Evolutionary conservation across 1,284 basidiomycete genomes (phyloP).

Genomic region (Calocybe gambosa): DNA sequence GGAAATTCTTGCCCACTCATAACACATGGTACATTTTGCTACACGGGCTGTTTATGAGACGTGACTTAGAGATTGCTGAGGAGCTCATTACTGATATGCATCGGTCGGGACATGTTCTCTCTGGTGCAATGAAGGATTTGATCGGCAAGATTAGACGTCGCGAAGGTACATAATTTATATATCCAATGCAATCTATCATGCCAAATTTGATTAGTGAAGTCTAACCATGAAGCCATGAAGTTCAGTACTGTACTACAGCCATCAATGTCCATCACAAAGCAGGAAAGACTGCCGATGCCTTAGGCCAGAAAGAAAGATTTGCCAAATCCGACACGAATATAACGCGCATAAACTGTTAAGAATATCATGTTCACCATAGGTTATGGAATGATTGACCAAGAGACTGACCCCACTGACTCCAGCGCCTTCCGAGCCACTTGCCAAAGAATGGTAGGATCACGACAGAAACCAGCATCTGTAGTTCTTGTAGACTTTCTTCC

Average conservation of each 20-base stretch:
- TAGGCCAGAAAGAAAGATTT: conserved; percentile 50
- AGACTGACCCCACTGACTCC: conserved; percentile 78
- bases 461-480: conserved; percentile 74
- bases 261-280: neutral
- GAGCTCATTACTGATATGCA: conserved; percentile 58
- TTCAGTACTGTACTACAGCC: neutral
- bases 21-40: conserved; percentile 77
- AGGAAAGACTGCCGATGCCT: neutral
- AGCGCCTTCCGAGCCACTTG: conserved; percentile 82
- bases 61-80: conserved; percentile 53
- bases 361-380: neutral
- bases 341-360: conserved; percentile 63
- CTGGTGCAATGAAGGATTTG: conserved; percentile 27
- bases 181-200: neutral
- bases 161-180: conserved; percentile 8
- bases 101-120: conserved; percentile 29
- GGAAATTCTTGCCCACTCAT: conserved; percentile 42
- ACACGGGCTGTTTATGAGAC: conserved; percentile 47
- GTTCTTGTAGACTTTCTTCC: conserved; percentile 83
- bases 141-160: conserved; percentile 15
- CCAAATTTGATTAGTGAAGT: neutral
- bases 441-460: conserved; percentile 83
- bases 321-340: conserved; percentile 60
- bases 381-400: conserved; percentile 6
- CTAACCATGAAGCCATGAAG: neutral